Evolutionary conservation across 768 basidiomycete species (phyloP), one percentile per base, ranked within the genome.

Genomic region (Podaxis sp.): DNA sequence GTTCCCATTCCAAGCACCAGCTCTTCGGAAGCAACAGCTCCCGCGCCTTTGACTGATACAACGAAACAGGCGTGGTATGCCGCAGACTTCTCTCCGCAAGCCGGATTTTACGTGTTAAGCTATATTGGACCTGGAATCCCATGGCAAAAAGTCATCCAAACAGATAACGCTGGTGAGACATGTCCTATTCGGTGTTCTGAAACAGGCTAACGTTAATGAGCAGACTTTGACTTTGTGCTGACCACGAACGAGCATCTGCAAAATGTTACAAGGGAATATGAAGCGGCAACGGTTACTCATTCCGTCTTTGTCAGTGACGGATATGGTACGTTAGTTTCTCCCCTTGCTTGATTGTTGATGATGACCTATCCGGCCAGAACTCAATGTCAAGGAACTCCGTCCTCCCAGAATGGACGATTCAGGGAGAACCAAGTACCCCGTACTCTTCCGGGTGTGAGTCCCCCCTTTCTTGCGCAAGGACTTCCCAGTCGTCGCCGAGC

Each of bases 341-440:
- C 33, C 33, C 36, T 57, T 46, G 8, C 53, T 57, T 13, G 22
- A 64, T 26, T 26, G 9, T 17, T 39, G 12, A 17, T 40, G 26
- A 26, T 59, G n/a, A 46, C 40, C 26, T 12, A 38, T 33, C 26
- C n/a, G 26, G 49, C 52, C 68, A 95, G 94, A 93, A 69, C 78
- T 98, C 60, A 97, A 97, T 73, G 91, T 92, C 60, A 83, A 91
- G 70, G 96, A 98, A 77, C 84, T 96, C 67, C 86, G 93, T 15
- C 97, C 97, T 17, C 94, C 95, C 3, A 82, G 84, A 63, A 92
- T 99, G 88, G 97, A 99, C 68, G 88, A 92, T 68, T 90, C 93
- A 22, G 97, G 97, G n/a, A 87, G 92, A 49, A 93, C 90, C 8
- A 95, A 96, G 73, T 99, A 99, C 70, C 93, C 97, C 1, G 95